Conservation (phyloP, 768 basidiomycete species). For the Hypholoma fasciculare region DNA sequence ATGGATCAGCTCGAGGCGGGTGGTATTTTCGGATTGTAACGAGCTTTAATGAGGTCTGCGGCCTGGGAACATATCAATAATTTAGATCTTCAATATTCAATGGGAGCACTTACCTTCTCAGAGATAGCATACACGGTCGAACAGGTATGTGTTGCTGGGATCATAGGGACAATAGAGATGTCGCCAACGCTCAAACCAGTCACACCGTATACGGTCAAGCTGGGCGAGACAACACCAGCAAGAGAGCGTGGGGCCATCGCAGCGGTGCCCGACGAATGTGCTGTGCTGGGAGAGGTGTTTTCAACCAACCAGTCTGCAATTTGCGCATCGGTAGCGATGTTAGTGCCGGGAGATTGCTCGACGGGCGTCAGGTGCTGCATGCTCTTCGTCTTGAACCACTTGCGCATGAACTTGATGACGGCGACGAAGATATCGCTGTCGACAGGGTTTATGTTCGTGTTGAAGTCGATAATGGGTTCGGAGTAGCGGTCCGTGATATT, state of each 20-base stretch:
- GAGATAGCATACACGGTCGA: constrained; percentile 10
- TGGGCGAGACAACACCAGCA: constrained; percentile 9
- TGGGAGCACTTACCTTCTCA: constrained; percentile 1
- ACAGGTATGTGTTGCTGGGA: constrained; percentile 11
- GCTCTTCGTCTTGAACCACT: constrained; percentile 1
- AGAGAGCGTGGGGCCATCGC: background rate
- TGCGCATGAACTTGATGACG: constrained; percentile 3
- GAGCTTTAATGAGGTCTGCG: no score
- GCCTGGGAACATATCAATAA: no score
- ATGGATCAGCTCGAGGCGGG: no score
- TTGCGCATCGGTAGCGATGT: background rate
- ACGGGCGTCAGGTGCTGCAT: background rate
- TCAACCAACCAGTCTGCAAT: background rate
- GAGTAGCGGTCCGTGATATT: constrained; percentile 9
- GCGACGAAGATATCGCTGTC: constrained; percentile 10
- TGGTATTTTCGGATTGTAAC: no score
- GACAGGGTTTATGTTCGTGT: constrained; percentile 10
- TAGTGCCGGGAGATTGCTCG: background rate
- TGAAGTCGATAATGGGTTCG: constrained; percentile 10
- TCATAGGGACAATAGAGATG: constrained; percentile 12
- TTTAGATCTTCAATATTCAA: no score
- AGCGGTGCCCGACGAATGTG: background rate
- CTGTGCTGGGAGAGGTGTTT: background rate
- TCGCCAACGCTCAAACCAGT: constrained; percentile 12
- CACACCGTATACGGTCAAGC: constrained; percentile 10